Conservation (phyloP, 1,284 basidiomycete species). For the Ustilago bromivora region DNA sequence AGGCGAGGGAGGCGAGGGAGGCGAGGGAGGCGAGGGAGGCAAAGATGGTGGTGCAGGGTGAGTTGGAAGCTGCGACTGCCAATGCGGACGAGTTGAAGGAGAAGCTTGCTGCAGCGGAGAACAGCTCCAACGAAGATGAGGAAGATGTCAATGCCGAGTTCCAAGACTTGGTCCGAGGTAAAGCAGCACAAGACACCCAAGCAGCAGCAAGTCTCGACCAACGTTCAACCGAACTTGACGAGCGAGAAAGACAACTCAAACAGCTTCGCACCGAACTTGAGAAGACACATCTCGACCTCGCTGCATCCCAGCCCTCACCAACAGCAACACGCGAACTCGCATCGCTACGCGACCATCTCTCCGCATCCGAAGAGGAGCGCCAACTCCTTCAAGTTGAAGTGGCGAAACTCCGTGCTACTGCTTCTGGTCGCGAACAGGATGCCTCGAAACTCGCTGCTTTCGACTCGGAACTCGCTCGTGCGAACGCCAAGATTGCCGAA, state of each 20-base stretch:
- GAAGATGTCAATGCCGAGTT: slow-evolving; percentile 43
- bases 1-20: slow-evolving; percentile 7
- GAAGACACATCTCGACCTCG: background rate
- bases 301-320: slow-evolving; percentile 4
- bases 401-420: slow-evolving; percentile 30
- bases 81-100: slow-evolving; percentile 20
- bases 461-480: slow-evolving; percentile 19
- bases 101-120: slow-evolving; percentile 11
- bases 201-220: slow-evolving; percentile 12
- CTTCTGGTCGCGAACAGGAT: slow-evolving; percentile 17
- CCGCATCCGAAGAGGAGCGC: slow-evolving; percentile 33
- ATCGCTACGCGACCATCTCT: slow-evolving; percentile 28
- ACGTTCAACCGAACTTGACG: slow-evolving; percentile 28
- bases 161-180: slow-evolving; percentile 33
- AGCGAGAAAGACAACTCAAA: slow-evolving; percentile 20
- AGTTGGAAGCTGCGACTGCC: slow-evolving; percentile 14
- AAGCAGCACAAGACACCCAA: background rate
- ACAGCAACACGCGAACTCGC: slow-evolving; percentile 16
- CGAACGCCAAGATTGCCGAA: slow-evolving; percentile 22
- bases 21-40: slow-evolving; percentile 4
- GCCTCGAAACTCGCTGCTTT: slow-evolving; percentile 8
- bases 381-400: slow-evolving; percentile 25
- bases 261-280: slow-evolving; percentile 19
- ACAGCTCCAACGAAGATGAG: slow-evolving; percentile 6
- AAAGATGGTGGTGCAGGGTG: slow-evolving; percentile 16